Base-by-base conservation (phyloP, 2,329 filamentous ascomycete species). In the Venturia carpophila region DNA sequence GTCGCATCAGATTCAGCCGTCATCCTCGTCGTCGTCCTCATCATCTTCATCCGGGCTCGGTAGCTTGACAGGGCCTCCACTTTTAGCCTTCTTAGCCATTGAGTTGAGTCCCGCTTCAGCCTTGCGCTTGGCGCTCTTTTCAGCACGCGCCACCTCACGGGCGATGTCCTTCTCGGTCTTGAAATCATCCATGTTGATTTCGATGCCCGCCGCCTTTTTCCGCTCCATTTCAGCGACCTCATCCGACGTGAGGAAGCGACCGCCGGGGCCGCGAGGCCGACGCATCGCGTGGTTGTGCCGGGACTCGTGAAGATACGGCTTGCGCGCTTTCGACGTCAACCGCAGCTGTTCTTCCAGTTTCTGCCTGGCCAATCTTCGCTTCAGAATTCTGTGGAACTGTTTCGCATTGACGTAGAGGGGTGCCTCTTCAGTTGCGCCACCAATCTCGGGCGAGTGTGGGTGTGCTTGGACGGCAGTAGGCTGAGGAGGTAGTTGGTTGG, bases 231-330 rank as follows among this genome's bases (percentile, higher is more conserved):
- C 88, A 6, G 92, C 91, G 4, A 97, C 92, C 75, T 99, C 94
- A 66, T 97, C 94, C 1, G 94, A 93, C 0, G 94, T 99, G 75
- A 99, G 79, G 82, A 99, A 99, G 30, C 94, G 88, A 27, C 94
- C 94, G 64, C 94, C 94, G 0, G 94, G 94, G 19, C 94, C 94
- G 74, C 94, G 86, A 37, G 94, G 94, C 71, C 94, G 83, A 66
- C 94, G 87, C 94, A 99, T 99, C 11, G 94, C 94, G 76, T 99
- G 94, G 73, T 97, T 97, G 76, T 99, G 94, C 72, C 94, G 85
- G 34, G 93, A 97, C 75, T 99, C 94, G 78, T 99, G 94, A 41
- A 99, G 83, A 72, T 99, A 99, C 3, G 94, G 94, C 78, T 97
- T 97, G 43, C 94, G 87, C 34, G 93, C 93, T 78, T 99, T 99